Evolutionary conservation across 257 asterid species (phyloP).

Genomic region (Verbascum thapsus): DNA sequence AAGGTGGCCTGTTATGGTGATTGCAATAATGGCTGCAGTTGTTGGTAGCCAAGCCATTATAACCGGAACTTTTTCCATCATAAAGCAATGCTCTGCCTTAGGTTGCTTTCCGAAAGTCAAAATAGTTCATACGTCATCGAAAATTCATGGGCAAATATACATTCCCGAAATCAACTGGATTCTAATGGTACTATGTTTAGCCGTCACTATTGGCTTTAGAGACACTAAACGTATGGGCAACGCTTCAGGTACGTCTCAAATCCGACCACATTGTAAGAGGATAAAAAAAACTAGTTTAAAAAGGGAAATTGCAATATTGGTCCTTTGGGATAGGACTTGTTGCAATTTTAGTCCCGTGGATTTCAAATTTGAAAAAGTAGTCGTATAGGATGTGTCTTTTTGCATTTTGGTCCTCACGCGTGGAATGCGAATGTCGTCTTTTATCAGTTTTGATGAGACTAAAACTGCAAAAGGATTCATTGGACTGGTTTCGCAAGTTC

Average conservation of each 20-base stretch:
- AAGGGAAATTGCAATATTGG: too few relatives aligned
- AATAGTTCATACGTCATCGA: slow-evolving; percentile 83
- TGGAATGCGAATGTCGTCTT: too few relatives aligned
- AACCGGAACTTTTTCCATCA: slow-evolving; percentile 89
- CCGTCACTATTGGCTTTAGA: slow-evolving; percentile 86
- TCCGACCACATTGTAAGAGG: too few relatives aligned
- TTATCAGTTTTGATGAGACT: too few relatives aligned
- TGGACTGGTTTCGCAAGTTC: too few relatives aligned
- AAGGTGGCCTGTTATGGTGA: slow-evolving; percentile 90
- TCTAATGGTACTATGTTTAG: slow-evolving; percentile 79
- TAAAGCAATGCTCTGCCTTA: slow-evolving; percentile 87
- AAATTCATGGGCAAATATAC: slow-evolving; percentile 89
- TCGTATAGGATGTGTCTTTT: too few relatives aligned
- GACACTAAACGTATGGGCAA: slow-evolving; percentile 87
- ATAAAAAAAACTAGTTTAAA: too few relatives aligned
- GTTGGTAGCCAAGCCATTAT: slow-evolving; percentile 97
- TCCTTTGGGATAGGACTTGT: too few relatives aligned
- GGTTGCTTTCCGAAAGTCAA: slow-evolving; percentile 92
- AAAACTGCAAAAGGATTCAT: too few relatives aligned
- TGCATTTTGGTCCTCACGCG: too few relatives aligned
- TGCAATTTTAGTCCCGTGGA: too few relatives aligned
- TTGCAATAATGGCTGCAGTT: slow-evolving; percentile 91
- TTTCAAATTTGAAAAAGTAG: too few relatives aligned
- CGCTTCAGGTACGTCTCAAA: slow-evolving; percentile 83
- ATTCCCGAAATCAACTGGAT: slow-evolving; percentile 94